phyloP scores from a whole-genome alignment of 139 green algal genomes.

The Auxenochlorella protothecoides region DNA sequence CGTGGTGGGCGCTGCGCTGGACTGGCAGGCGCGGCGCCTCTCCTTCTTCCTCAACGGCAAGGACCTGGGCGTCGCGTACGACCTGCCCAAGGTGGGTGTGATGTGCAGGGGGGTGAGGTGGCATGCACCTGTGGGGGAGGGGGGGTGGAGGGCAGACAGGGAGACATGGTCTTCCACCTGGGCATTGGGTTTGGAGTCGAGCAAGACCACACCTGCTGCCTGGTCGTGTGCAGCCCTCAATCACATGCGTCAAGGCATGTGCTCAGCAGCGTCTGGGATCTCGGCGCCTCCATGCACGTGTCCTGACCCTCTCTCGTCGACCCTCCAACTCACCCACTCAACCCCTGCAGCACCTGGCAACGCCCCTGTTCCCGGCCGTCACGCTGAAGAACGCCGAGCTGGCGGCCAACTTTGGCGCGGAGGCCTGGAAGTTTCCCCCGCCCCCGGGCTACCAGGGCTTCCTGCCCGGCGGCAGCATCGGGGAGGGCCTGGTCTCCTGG shows the following conservation, averaged over 20 bases:
- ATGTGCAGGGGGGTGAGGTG: background rate
- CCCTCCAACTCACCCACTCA: background rate
- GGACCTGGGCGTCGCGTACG: constrained; percentile 43
- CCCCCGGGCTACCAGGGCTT: constrained; percentile 29
- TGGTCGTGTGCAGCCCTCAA: too few species aligned
- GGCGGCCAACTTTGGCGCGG: constrained; percentile 44
- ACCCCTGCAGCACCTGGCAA: constrained; percentile 22
- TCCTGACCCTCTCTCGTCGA: background rate
- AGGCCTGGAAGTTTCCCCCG: constrained; percentile 24
- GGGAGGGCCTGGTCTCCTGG: constrained; percentile 11
- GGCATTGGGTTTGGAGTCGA: too few species aligned
- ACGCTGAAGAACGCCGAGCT: constrained; percentile 73
- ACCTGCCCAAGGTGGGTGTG: constrained; percentile 18
- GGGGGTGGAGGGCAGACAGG: too few species aligned
- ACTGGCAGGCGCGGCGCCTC: constrained; percentile 28
- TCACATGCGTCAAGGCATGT: too few species aligned
- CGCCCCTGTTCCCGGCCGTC: constrained; percentile 57
- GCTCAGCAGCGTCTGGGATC: too few species aligned
- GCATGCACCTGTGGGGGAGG: background rate
- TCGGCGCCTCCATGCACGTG: background rate
- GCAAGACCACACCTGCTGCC: too few species aligned
- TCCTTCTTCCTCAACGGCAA: constrained; percentile 56
- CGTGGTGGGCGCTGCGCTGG: constrained; percentile 52
- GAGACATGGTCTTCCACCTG: too few species aligned
- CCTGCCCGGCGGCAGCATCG: constrained; percentile 2